Evolutionary conservation across 2,329 filamentous ascomycete genomes (phyloP), one percentile per base, ranked within the genome.

Genomic region (Zalaria sp.): DNA sequence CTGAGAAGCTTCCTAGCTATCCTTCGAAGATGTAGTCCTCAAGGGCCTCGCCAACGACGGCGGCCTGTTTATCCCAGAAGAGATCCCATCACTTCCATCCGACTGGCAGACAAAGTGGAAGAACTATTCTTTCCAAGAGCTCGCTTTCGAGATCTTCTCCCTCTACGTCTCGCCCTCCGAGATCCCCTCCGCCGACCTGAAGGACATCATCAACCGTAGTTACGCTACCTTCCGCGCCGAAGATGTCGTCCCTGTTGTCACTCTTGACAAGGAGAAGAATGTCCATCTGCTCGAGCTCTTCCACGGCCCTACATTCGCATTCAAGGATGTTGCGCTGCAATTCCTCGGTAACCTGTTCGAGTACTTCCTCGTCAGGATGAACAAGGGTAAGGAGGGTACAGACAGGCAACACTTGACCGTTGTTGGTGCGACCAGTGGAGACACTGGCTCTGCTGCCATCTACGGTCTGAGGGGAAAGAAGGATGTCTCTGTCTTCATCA

Each of bases 261-360:
- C 82, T n/a, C 70, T 95, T 41, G 75, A 89, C 56, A 68, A 75
- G 53, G 60, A 70, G 46, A 70, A 75, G 51, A 82, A 89, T 58
- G 69, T 95, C 35, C 79, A 94, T 58, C 69, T 95, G 43, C 75
- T 98, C 29, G 91, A 98, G 63, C 74, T 98, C 35, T 98, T 96
- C 71, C 89, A 96, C 60, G 91, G 91, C 1, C 91, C 88, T 4
- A 96, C 82, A 0, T 95, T 87, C 59, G 83, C 89, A 2, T 96
- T 96, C 70, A 94, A 96, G 65, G 89, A 96, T 62, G 83, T 88
- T 40, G 88, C 88, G 10, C 69, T 96, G 47, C 89, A 96, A 54
- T 91, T 95, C 57, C 67, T 98, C 2, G 91, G 91, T n/a, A 96
- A 98, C 56, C 69, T 98, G 2, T 96, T 93, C 51, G 84, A 93